Base-by-base conservation (phyloP, 306 rosid species). In the Neltuma alba region DNA sequence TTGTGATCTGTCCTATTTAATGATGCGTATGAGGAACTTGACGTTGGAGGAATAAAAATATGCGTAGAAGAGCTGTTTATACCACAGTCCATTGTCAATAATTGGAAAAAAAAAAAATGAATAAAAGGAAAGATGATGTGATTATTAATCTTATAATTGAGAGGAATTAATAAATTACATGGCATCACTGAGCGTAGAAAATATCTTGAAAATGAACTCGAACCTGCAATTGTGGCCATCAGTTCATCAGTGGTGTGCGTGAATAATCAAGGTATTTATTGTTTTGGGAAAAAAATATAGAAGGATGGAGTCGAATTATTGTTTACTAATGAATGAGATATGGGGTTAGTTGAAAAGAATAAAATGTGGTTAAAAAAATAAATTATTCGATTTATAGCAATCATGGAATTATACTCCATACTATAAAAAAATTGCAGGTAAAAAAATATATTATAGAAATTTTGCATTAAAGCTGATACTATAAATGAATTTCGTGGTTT, bases 1-100 rank as follows among this genome's bases (percentile, higher is more conserved):
- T 70, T 23, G 47, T 79, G 73, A 80, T 65, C 86, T 85, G 74
- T 83, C 82, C 57, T 52, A 83, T 88, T 88, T 84, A 84, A 75
- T 86, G 86, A 67, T 79, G 30, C 50, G 36, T 33, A 73, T 33
- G 20, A 37, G 47, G 79, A 25, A 61, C 65, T 20, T 69, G 71
- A 55, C 18, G 70, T 42, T 33, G 62, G 63, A 40, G 14, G 41
- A 28, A 20, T 67, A 12, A 40, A 27, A 37, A n/a, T n/a, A n/a
- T n/a, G n/a, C n/a, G n/a, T n/a, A n/a, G n/a, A n/a, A n/a, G n/a
- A n/a, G 16, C 20, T 3, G 20, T 44, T 41, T 7, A 37, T 37
- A 37, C 15, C 47, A 13, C 4, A 50, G 11, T 52, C 4, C 27
- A 20, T 6, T n/a, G 27, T 52, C 27, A 52, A 52, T 52, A 50